Evolutionary conservation across 768 basidiomycete species (phyloP).

Genomic region (Tricholoma furcatifolium): DNA sequence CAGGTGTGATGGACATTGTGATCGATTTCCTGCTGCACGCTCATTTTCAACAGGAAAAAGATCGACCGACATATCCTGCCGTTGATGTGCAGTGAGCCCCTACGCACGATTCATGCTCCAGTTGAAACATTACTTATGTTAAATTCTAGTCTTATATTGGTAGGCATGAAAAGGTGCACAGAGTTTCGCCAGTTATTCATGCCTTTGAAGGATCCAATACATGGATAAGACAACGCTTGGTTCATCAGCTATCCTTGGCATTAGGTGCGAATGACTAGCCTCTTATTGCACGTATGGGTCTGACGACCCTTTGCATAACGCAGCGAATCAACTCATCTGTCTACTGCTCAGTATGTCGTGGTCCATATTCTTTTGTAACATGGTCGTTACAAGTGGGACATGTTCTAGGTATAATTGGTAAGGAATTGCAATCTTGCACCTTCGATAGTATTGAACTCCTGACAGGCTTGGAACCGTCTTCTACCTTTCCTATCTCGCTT

Average conservation of each 20-base stretch:
- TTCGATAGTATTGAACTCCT: not conserved
- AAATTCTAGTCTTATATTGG: slow-evolving; percentile 56
- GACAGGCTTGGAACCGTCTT: slow-evolving; percentile 73
- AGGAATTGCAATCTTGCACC: not conserved
- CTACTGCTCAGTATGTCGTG: slow-evolving; percentile 56
- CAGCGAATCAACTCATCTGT: slow-evolving; percentile 60
- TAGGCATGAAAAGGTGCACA: slow-evolving; percentile 21
- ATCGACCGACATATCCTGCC: slow-evolving; percentile 69
- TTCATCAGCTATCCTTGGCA: slow-evolving; percentile 67
- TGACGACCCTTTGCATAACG: not conserved
- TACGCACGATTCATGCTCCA: not conserved
- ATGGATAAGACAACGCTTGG: slow-evolving; percentile 79
- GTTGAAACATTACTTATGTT: not conserved
- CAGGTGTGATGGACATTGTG: slow-evolving; percentile 33
- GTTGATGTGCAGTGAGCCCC: slow-evolving; percentile 63
- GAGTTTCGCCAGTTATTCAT: not conserved
- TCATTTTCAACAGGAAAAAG: slow-evolving; percentile 40
- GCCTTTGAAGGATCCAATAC: slow-evolving; percentile 60
- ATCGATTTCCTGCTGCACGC: not conserved
- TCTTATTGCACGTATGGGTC: too few species aligned
- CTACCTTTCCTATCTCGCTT: slow-evolving; percentile 67
- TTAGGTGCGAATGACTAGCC: slow-evolving; percentile 43
- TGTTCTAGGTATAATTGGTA: slow-evolving; percentile 64
- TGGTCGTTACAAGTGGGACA: not conserved
- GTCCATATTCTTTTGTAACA: not conserved